phyloP scores from a whole-genome alignment of 176 grass and related monocot species.

The Carex parvula region DNA sequence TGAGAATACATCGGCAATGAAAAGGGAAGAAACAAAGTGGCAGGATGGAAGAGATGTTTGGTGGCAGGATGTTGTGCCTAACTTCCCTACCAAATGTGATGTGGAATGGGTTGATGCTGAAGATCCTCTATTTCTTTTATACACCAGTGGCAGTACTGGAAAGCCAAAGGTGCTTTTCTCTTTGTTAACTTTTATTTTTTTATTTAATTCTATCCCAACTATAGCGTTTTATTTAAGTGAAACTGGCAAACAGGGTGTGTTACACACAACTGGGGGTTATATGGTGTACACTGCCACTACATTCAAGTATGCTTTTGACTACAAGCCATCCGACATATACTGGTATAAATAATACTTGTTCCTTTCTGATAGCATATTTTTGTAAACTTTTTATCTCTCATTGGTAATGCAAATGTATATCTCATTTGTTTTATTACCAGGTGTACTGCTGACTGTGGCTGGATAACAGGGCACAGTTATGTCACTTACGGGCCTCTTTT shows the following conservation, averaged over 20 bases:
- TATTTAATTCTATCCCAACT: slow-evolving; percentile 14
- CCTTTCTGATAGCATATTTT: slow-evolving; percentile 9
- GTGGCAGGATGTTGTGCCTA: slow-evolving; percentile 94
- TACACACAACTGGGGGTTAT: slow-evolving; percentile 98
- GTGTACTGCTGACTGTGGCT: slow-evolving; percentile 99
- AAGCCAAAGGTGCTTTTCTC: slow-evolving; percentile 74
- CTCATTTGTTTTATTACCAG: slow-evolving; percentile 43
- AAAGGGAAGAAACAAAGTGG: slow-evolving; percentile 76
- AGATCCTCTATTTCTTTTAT: slow-evolving; percentile 95
- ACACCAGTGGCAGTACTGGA: slow-evolving; percentile 98
- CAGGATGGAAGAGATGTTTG: slow-evolving; percentile 71
- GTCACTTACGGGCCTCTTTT: slow-evolving; percentile 92
- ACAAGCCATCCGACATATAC: slow-evolving; percentile 88
- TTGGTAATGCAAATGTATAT: neutral
- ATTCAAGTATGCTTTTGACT: slow-evolving; percentile 98
- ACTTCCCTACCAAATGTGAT: slow-evolving; percentile 69
- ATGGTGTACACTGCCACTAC: slow-evolving; percentile 94
- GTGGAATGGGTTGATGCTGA: slow-evolving; percentile 99
- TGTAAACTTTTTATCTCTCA: slow-evolving; percentile 10
- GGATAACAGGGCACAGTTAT: slow-evolving; percentile 99
- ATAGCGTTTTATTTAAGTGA: neutral
- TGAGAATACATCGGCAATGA: slow-evolving; percentile 65
- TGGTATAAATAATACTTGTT: slow-evolving; percentile 47
- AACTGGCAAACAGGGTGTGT: slow-evolving; percentile 54
- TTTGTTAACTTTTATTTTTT: slow-evolving; percentile 18